phyloP scores from a whole-genome alignment of 331 rosid species.

The Prunus yedoensis region DNA sequence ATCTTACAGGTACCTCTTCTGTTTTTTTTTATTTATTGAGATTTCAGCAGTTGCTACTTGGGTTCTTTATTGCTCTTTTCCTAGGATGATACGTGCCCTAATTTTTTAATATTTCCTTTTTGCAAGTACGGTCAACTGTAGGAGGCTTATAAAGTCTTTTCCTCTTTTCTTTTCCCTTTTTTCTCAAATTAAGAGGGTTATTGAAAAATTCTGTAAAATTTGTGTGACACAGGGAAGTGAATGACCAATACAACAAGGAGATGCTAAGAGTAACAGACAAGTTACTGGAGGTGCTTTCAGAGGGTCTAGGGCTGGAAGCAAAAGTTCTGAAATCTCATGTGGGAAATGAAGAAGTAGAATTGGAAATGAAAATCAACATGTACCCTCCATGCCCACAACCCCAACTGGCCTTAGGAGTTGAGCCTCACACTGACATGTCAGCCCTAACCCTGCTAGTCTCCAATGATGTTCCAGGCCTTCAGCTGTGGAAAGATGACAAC shows the following conservation, averaged over 20 bases:
- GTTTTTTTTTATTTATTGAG: background rate
- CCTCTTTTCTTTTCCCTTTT: too few species aligned
- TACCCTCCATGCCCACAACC: constrained; percentile 84
- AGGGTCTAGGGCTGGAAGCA: constrained; percentile 52
- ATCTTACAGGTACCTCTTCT: constrained; percentile 41
- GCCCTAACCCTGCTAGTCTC: constrained; percentile 58
- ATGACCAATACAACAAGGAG: constrained; percentile 51
- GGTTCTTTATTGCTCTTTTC: too few species aligned
- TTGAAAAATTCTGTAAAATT: background rate
- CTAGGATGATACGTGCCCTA: too few species aligned
- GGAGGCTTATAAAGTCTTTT: too few species aligned
- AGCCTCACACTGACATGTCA: constrained; percentile 75
- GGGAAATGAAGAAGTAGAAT: constrained; percentile 47
- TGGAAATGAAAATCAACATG: constrained; percentile 75
- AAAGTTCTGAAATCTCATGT: constrained; percentile 35
- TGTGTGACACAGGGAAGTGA: constrained; percentile 42
- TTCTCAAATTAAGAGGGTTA: too few species aligned
- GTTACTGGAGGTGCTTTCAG: constrained; percentile 46
- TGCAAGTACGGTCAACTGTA: too few species aligned
- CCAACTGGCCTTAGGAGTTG: constrained; percentile 66
- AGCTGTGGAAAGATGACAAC: constrained; percentile 42
- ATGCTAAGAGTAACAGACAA: constrained; percentile 33
- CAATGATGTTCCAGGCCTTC: constrained; percentile 59
- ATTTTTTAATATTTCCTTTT: too few species aligned
- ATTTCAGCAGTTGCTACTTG: too few species aligned